These are phyloP conservation scores for Viola odorata DNA, from an alignment of 345 rosid species.

Conservation along the genomic window DNA sequence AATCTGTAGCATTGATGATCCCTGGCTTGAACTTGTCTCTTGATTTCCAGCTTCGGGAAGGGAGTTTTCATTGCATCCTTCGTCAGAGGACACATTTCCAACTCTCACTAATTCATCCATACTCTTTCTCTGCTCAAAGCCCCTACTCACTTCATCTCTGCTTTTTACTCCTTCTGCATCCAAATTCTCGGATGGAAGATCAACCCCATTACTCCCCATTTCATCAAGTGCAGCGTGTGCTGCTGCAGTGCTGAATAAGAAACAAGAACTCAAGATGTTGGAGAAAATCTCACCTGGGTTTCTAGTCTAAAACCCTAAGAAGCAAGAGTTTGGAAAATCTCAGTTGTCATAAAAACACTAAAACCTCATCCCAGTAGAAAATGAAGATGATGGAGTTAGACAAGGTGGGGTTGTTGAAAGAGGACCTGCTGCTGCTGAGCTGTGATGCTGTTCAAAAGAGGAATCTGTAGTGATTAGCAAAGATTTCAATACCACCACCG, in stretches of 20 bases:
- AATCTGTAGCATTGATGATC: conserved; percentile 28
- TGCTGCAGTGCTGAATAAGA: too few species aligned
- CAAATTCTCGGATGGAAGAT: conserved; percentile 37
- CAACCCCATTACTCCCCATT: conserved; percentile 53
- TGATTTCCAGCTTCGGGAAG: conserved; percentile 20
- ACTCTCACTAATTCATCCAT: conserved; percentile 13
- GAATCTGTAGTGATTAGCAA: not conserved
- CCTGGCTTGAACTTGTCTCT: conserved; percentile 24
- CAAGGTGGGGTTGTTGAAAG: too few species aligned
- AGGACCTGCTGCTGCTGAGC: too few species aligned
- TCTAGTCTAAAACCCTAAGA: too few species aligned
- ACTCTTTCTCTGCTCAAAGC: conserved; percentile 14
- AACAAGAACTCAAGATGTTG: too few species aligned
- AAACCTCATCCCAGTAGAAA: too few species aligned
- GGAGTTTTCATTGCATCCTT: conserved; percentile 14
- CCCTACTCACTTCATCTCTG: conserved; percentile 22
- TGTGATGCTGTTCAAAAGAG: too few species aligned
- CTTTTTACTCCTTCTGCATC: conserved; percentile 26
- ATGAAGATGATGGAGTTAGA: too few species aligned
- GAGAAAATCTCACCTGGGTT: too few species aligned
- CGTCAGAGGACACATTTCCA: conserved; percentile 20
- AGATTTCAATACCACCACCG: not conserved
- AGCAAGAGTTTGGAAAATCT: too few species aligned
- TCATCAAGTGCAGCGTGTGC: conserved; percentile 5
- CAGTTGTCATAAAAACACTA: too few species aligned